Evolutionary conservation across 768 basidiomycete species (phyloP).

Genomic region (Phylloporus arenicola): DNA sequence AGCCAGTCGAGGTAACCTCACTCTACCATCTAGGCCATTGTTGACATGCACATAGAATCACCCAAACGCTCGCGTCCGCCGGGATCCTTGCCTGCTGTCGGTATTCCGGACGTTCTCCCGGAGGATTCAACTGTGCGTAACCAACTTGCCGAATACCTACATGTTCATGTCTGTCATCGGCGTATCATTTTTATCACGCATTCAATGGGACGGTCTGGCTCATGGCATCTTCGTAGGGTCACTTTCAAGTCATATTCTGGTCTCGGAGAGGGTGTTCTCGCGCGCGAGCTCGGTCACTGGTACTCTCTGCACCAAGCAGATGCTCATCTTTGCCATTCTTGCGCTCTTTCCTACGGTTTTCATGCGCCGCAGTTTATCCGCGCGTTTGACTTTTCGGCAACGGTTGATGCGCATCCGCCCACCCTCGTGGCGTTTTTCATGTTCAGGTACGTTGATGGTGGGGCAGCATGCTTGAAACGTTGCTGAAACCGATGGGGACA

Average conservation of each 20-base stretch:
- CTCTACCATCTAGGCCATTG: neutral
- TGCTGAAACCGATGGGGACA: no score
- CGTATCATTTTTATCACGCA: slow-evolving; percentile 72
- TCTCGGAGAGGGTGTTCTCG: neutral
- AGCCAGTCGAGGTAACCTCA: no score
- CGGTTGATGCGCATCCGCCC: no score
- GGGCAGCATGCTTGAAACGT: no score
- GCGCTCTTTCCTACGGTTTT: slow-evolving; percentile 89
- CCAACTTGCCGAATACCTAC: slow-evolving; percentile 80
- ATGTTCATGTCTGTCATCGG: slow-evolving; percentile 65
- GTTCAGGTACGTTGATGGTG: no score
- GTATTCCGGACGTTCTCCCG: slow-evolving; percentile 86
- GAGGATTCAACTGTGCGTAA: slow-evolving; percentile 83
- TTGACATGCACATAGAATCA: slow-evolving; percentile 40
- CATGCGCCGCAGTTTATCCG: slow-evolving; percentile 71
- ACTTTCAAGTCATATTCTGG: neutral
- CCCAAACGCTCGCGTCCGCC: slow-evolving; percentile 76
- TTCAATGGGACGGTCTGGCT: slow-evolving; percentile 94
- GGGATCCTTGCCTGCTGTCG: slow-evolving; percentile 69
- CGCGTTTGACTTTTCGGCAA: slow-evolving; percentile 76
- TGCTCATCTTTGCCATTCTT: slow-evolving; percentile 84
- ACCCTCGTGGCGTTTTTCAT: no score
- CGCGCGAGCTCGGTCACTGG: slow-evolving; percentile 88
- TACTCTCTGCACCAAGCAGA: slow-evolving; percentile 81
- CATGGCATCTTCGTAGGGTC: slow-evolving; percentile 61